phyloP scores from a whole-genome alignment of 129 eudicot genomes.

The Gnaphalium uliginosum region DNA sequence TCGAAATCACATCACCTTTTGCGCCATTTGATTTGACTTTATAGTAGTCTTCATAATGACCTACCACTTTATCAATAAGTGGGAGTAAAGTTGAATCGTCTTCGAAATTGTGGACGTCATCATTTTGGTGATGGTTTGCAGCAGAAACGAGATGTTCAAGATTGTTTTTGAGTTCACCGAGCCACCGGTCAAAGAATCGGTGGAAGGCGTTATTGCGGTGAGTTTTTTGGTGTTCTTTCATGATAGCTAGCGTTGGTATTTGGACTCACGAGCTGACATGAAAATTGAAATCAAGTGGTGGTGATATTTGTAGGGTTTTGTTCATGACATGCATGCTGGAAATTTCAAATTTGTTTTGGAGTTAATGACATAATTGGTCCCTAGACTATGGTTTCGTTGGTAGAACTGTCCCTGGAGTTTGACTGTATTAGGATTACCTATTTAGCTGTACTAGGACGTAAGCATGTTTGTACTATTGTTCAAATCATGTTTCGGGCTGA shows the following conservation, averaged over 20 bases:
- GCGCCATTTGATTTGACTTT: constrained; percentile 35
- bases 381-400: not conserved
- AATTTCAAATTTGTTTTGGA: too few species aligned
- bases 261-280: not conserved
- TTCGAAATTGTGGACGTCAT: not conserved
- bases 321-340: not conserved
- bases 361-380: not conserved
- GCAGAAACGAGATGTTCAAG: constrained; percentile 33
- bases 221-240: constrained; percentile 4
- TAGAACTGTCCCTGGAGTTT: not conserved
- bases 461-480: too few species aligned
- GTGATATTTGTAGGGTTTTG: not conserved
- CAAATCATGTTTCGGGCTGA: too few species aligned
- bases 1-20: constrained; percentile 29
- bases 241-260: not conserved
- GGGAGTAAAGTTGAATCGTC: constrained; percentile 8
- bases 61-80: constrained; percentile 28
- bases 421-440: not conserved
- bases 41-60: constrained; percentile 58
- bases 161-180: constrained; percentile 11
- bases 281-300: not conserved
- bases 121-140: not conserved
- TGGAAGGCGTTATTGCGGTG: constrained; percentile 18
- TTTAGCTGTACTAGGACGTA: too few species aligned
- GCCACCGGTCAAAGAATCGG: constrained; percentile 27